These are phyloP conservation scores for Samsoniella hepiali DNA, from an alignment of 2,329 filamentous ascomycete genomes.

Conservation along the genomic window DNA sequence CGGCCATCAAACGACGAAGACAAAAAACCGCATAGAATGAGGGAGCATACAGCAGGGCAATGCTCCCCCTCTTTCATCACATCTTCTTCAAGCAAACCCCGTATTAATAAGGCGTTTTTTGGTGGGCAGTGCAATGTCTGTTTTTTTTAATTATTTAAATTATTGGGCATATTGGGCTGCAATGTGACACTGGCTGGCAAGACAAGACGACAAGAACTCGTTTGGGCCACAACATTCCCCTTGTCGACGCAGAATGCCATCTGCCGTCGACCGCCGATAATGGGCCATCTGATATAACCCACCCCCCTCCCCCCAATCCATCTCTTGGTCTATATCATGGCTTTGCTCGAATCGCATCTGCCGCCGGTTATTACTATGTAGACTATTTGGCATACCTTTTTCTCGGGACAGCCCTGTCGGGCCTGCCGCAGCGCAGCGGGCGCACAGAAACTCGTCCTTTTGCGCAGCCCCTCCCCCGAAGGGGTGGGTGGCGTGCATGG, in stretches of 20 bases:
- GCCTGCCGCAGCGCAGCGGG: neutral
- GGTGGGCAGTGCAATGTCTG: neutral
- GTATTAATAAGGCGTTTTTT: neutral
- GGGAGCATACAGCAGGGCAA: neutral
- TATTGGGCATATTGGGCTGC: slow-evolving; percentile 11
- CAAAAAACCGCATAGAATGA: neutral
- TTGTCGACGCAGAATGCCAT: neutral
- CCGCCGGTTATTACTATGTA: neutral
- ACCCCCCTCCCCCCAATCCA: neutral
- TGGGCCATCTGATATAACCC: neutral
- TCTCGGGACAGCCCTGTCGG: slow-evolving; percentile 3
- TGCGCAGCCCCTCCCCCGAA: neutral
- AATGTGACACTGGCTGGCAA: neutral
- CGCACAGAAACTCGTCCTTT: neutral
- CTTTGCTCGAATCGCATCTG: slow-evolving; percentile 1
- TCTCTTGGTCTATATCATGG: neutral
- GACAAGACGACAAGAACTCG: neutral
- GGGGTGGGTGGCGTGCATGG: neutral
- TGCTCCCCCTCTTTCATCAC: neutral
- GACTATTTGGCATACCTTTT: neutral
- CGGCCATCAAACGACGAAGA: neutral
- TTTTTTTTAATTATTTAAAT: neutral
- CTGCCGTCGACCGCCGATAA: neutral
- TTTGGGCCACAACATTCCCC: neutral
- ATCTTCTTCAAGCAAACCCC: no score